Evolutionary conservation across 2,329 filamentous ascomycete genomes (phyloP).

Genomic region (Botrytis hyacinthi): DNA sequence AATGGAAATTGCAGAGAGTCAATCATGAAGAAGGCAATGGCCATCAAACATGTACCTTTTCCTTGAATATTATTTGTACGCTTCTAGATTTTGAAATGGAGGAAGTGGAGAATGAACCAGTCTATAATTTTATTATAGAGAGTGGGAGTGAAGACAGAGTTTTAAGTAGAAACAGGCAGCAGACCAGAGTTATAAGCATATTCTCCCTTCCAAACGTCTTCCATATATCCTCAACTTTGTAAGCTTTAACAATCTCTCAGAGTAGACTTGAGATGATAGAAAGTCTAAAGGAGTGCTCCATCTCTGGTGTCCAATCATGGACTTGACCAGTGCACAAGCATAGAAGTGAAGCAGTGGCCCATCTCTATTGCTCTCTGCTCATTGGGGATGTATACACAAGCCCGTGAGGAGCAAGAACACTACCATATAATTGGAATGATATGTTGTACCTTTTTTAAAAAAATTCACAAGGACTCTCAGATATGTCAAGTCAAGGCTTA

Average conservation of each 20-base stretch:
- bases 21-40: not conserved
- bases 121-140: not conserved
- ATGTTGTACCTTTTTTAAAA: not conserved
- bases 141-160: not conserved
- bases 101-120: not conserved
- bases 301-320: not conserved
- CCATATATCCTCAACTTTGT: not conserved
- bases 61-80: too few species aligned
- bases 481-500: not conserved
- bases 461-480: not conserved
- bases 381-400: not conserved
- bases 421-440: not conserved
- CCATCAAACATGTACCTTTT: not conserved
- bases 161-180: not conserved
- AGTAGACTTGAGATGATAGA: not conserved
- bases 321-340: not conserved
- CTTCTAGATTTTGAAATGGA: not conserved
- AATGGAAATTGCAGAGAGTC: not conserved
- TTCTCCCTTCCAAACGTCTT: not conserved
- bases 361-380: not conserved
- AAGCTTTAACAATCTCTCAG: not conserved
- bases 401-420: not conserved
- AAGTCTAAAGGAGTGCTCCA: not conserved
- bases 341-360: not conserved
- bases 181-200: not conserved